Evolutionary conservation across 805 yeast species (phyloP).

Genomic region (Candida nitratophila): DNA sequence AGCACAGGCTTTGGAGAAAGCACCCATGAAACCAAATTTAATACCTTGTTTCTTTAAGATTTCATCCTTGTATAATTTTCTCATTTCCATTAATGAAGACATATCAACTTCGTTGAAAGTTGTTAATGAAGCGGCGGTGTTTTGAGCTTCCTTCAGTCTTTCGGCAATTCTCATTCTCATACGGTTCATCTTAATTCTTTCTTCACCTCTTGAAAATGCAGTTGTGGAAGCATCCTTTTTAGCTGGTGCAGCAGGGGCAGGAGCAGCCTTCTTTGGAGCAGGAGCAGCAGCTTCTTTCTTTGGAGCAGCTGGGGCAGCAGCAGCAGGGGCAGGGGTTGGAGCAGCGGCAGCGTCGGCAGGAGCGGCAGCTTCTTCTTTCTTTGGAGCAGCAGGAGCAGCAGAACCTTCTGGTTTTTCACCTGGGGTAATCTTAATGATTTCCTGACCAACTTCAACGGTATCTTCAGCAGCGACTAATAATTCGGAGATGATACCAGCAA

Average conservation of each 20-base stretch:
- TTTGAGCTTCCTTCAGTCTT: conserved; percentile 98
- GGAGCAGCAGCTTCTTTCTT: conserved; percentile 16
- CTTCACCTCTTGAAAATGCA: conserved; percentile 74
- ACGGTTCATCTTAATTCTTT: conserved; percentile 96
- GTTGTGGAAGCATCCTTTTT: conserved; percentile 18
- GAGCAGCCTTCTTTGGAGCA: conserved; percentile 25
- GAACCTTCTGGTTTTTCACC: conserved; percentile 62
- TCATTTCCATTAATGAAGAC: conserved; percentile 85
- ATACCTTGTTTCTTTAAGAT: conserved; percentile 87
- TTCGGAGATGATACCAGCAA: conserved; percentile 83
- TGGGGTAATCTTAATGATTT: conserved; percentile 77
- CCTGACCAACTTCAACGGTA: conserved; percentile 95
- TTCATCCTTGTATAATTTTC: conserved; percentile 96
- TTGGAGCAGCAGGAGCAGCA: conserved; percentile 30
- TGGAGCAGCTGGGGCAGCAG: conserved; percentile 21
- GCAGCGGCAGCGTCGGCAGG: conserved; percentile 24
- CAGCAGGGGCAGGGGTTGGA: conserved; percentile 23
- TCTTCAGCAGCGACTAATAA: conserved; percentile 78
- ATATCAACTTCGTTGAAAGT: conserved; percentile 98
- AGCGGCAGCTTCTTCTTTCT: conserved; percentile 19
- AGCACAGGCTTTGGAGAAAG: conserved; percentile 88
- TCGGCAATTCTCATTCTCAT: conserved; percentile 98
- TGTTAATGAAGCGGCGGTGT: conserved; percentile 96
- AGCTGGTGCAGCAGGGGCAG: conserved; percentile 18
- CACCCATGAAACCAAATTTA: conserved; percentile 98